phyloP scores from a whole-genome alignment of 1,284 basidiomycete species.

The Fomitiporia mediterranea region DNA sequence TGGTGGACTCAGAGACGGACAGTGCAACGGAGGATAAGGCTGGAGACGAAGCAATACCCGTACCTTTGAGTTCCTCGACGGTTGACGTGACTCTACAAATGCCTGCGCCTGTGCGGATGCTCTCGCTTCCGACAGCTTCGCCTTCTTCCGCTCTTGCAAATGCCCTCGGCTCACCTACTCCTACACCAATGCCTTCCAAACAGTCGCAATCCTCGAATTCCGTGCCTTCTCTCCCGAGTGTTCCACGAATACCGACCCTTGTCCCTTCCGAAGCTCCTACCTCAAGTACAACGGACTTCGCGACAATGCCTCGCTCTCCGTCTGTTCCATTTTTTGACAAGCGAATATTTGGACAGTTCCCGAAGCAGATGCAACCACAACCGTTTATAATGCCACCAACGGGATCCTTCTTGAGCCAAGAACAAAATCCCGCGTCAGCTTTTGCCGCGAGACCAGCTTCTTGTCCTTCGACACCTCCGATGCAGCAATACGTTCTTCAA shows the following conservation, averaged over 20 bases:
- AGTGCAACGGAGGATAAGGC: too few species aligned
- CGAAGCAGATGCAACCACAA: not conserved
- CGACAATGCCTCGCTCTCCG: slow-evolving; percentile 16
- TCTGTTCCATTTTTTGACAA: slow-evolving; percentile 16
- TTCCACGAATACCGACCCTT: slow-evolving; percentile 1
- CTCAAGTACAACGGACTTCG: not conserved
- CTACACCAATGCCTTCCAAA: not conserved
- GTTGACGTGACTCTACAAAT: not conserved
- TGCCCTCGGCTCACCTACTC: not conserved
- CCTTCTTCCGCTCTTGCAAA: slow-evolving; percentile 5
- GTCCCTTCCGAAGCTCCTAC: not conserved
- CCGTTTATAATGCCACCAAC: not conserved
- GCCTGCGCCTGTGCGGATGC: not conserved
- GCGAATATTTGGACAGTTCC: not conserved
- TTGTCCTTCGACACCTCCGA: slow-evolving; percentile 1
- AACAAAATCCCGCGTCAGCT: not conserved
- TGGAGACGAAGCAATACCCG: not conserved
- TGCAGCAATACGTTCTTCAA: not conserved
- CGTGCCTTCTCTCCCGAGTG: not conserved
- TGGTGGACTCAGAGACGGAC: slow-evolving; percentile 22
- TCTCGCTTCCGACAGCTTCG: not conserved
- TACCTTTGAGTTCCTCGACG: not conserved
- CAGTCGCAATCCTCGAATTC: not conserved
- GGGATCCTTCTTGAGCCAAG: not conserved
- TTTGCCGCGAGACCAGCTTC: not conserved